These are phyloP conservation scores for Yueomyces sp. DNA, from an alignment of 1,139 yeast genomes.

Conservation along the genomic window DNA sequence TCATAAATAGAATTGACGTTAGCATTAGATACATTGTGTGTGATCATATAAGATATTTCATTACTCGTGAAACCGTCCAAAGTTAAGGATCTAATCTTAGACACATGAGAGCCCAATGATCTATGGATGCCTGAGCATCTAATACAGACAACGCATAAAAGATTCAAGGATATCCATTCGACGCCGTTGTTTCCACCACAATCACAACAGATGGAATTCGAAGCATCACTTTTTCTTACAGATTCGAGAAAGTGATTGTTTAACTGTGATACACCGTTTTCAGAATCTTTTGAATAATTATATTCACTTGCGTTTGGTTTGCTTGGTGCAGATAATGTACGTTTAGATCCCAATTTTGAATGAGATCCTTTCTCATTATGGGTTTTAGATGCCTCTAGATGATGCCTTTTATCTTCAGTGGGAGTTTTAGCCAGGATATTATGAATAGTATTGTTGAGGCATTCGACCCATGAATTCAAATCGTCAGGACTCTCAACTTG, in stretches of 20 bases:
- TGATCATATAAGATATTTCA: constrained; percentile 31
- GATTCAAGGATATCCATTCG: constrained; percentile 81
- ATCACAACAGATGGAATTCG: constrained; percentile 64
- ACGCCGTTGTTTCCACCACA: constrained; percentile 56
- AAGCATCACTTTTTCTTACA: constrained; percentile 23
- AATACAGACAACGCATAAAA: constrained; percentile 63
- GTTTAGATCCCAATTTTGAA: no score
- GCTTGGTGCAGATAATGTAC: no score
- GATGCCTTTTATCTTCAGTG: no score
- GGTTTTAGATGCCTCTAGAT: no score
- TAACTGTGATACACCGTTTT: no score
- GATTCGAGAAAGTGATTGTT: background rate
- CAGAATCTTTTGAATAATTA: no score
- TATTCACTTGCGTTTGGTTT: no score
- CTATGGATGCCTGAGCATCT: constrained; percentile 73
- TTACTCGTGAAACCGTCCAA: constrained; percentile 59
- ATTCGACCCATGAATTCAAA: background rate
- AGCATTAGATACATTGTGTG: constrained; percentile 50
- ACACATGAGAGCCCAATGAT: constrained; percentile 58
- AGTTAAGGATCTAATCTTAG: constrained; percentile 67
- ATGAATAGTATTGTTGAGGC: background rate
- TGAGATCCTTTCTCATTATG: no score
- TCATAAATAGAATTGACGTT: constrained; percentile 51
- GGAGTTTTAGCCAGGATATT: background rate
- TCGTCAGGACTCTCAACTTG: background rate